These are phyloP conservation scores for Coffea humblotiana DNA, from an alignment of 305 asterid genomes.

Conservation along the genomic window DNA sequence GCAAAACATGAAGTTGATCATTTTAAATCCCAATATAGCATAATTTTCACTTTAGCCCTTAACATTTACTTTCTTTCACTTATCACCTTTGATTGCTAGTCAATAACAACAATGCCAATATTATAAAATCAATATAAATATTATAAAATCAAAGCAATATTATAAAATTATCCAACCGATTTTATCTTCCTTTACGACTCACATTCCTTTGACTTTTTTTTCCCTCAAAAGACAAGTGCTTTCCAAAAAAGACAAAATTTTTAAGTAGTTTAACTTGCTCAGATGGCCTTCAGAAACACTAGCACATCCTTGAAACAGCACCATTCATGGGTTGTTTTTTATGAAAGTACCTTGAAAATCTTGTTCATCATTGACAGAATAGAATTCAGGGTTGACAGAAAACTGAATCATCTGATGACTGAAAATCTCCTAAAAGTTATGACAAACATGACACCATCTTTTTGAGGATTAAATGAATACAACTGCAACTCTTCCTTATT, in stretches of 20 bases:
- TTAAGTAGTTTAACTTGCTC: neutral
- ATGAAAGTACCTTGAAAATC: too few relatives aligned
- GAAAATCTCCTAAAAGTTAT: neutral
- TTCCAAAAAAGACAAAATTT: neutral
- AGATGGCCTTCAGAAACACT: neutral
- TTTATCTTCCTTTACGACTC: neutral
- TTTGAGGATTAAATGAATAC: too few relatives aligned
- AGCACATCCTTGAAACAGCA: neutral
- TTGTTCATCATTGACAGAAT: neutral
- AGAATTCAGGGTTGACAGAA: neutral
- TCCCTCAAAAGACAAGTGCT: neutral
- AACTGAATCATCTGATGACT: neutral
- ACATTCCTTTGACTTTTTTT: neutral
- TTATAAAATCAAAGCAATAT: neutral
- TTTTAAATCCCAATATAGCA: neutral
- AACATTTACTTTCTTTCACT: neutral
- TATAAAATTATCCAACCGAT: neutral
- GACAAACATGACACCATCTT: too few relatives aligned
- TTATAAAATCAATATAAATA: too few relatives aligned
- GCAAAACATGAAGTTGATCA: neutral
- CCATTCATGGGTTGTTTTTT: neutral
- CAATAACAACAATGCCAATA: neutral
- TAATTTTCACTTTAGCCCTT: neutral
- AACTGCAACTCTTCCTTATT: too few relatives aligned
- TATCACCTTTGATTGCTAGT: neutral